phyloP scores from a whole-genome alignment of 2,329 filamentous ascomycete genomes.

The Fragosphaeria purpurea region DNA sequence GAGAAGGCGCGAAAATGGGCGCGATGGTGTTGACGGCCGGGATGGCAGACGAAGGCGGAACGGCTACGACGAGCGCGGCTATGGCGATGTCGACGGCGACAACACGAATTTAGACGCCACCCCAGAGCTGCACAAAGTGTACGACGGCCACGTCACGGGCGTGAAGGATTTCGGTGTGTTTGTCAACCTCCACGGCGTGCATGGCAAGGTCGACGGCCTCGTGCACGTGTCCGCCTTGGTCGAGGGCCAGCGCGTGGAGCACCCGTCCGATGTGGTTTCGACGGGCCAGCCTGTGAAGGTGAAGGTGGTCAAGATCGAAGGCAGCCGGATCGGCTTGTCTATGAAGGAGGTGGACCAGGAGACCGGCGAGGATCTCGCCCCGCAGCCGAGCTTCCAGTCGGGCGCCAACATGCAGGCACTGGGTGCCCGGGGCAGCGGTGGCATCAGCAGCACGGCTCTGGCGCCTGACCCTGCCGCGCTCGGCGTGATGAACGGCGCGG shows the following conservation, averaged over 20 bases:
- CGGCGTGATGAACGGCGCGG: constrained; percentile 17
- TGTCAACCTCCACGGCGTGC: constrained; percentile 80
- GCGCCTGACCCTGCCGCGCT: constrained; percentile 39
- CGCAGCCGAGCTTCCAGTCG: constrained; percentile 68
- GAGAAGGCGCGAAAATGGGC: constrained; percentile 27
- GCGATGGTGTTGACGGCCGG: constrained; percentile 20
- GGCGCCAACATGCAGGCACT: constrained; percentile 84
- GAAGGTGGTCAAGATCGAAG: constrained; percentile 82
- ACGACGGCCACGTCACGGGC: constrained; percentile 80
- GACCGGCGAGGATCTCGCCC: constrained; percentile 73
- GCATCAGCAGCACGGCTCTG: constrained; percentile 21
- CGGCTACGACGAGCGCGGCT: constrained; percentile 36
- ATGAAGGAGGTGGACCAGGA: constrained; percentile 97
- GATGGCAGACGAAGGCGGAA: constrained; percentile 22
- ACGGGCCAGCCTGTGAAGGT: constrained; percentile 80
- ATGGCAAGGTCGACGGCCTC: constrained; percentile 81
- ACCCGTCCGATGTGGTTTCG: constrained; percentile 79
- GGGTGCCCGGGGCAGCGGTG: constrained; percentile 52
- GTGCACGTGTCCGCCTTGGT: constrained; percentile 88
- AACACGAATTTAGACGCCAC: constrained; percentile 65
- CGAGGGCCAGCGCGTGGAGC: constrained; percentile 76
- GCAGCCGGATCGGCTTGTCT: constrained; percentile 70
- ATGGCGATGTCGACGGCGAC: constrained; percentile 15
- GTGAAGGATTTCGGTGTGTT: constrained; percentile 95
- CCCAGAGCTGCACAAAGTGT: constrained; percentile 76